Evolutionary conservation across 352 stramenopile genomes (phyloP), one percentile per base, ranked within the genome.

Genomic region (Phytophthora sojae): DNA sequence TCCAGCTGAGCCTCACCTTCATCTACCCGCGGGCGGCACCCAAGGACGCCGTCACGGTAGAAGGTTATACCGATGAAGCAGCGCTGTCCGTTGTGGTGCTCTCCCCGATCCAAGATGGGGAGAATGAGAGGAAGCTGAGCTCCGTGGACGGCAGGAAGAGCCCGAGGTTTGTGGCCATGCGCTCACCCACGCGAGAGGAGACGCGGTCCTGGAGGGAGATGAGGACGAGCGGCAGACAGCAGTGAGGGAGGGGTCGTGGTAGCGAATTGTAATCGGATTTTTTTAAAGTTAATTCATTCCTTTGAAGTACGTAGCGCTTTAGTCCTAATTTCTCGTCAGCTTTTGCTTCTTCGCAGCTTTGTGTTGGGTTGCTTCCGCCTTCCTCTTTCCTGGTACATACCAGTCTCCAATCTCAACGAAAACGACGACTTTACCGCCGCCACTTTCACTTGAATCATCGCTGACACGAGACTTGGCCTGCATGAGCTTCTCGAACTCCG

Each of bases 1-100:
- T 76, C 17, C 79, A 90, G 52, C 47, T 86, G 55, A 50, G 69
- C 3, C 73, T 88, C 30, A 87, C 73, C 17, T 76, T 73, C 3
- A 50, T 86, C 0, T 88, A 82, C 61, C 59, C 75, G 29, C 15
- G 47, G 4, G n/a, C 19, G 2, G 3, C 39, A 4, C 9, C 30
- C 8, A 50, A 32, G 7, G 57, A 55, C 39, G n/a, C 50, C 25
- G 49, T 45, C 39, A 17, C 23, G 25, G 25, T 54, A 7, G 57
- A 64, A 19, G 25, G 6, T 4, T 30, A 29, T 12, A n/a, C 17
- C 9, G 42, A 64, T 12, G 21, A 30, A 9, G 15, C 25, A 19
- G 30, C 30, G 8, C 11, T 53, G 8, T 55, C 57, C 3, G 26
- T 55, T n/a, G 57, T 55, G n/a, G 42, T 64, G 23, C n/a, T 55